Conservation (phyloP, 2,329 filamentous ascomycete species). For the Arthrinium phaeospermum region DNA sequence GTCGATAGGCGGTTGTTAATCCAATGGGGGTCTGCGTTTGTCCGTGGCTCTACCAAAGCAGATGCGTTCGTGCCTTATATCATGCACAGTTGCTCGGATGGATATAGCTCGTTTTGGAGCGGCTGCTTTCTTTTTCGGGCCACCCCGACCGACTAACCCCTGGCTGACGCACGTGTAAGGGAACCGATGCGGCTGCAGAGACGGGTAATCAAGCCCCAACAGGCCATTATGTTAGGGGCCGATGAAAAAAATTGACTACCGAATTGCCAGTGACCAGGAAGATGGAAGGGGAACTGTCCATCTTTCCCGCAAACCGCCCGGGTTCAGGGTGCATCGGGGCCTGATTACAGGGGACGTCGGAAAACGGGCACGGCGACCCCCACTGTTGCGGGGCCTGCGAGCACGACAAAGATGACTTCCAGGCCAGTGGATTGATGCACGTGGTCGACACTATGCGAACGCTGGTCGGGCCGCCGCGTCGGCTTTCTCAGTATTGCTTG, state of each 20-base stretch:
- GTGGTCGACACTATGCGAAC: not conserved
- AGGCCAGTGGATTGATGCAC: not conserved
- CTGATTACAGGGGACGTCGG: not conserved
- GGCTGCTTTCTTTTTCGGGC: not conserved
- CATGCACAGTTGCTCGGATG: not conserved
- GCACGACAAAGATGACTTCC: not conserved
- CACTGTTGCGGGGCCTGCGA: not conserved
- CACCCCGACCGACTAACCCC: not conserved
- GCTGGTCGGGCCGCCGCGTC: not conserved
- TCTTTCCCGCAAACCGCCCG: not conserved
- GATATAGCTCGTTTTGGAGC: not conserved
- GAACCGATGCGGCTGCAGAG: not conserved
- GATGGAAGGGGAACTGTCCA: rapidly evolving
- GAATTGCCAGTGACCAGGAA: not conserved
- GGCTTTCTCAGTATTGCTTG: not conserved
- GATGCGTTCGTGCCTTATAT: constrained; percentile 2
- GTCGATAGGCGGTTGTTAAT: not conserved
- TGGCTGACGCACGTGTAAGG: not conserved
- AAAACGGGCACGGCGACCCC: constrained; percentile 3
- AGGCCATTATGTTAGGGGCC: no score
- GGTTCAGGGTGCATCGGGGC: constrained; percentile 2
- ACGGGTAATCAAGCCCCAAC: not conserved
- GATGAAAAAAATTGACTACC: not conserved
- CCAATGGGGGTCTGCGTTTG: not conserved
- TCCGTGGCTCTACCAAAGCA: not conserved